Conservation (phyloP, 352 stramenopile species). For the Phytophthora pseudosyringae region DNA sequence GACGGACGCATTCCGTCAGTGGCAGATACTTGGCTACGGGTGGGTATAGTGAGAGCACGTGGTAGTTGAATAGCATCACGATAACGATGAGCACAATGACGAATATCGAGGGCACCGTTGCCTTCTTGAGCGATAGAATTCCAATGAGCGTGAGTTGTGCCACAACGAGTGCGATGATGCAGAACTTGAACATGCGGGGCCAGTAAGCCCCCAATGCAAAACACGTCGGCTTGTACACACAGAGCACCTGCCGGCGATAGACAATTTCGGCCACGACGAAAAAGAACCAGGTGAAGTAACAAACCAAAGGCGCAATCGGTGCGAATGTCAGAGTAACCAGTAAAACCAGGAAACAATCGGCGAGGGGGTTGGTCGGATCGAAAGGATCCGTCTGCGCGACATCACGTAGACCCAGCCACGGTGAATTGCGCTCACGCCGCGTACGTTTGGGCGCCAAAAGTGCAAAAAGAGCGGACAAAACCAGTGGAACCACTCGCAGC, state of each 20-base stretch:
- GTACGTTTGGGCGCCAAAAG: constrained; percentile 71
- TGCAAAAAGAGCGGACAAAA: constrained; percentile 55
- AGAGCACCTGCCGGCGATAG: constrained; percentile 74
- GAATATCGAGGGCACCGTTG: constrained; percentile 39
- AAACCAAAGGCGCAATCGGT: constrained; percentile 77
- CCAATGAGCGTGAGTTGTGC: constrained; percentile 80
- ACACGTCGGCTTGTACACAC: constrained; percentile 65
- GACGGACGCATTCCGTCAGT: constrained; percentile 58
- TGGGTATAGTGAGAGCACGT: constrained; percentile 62
- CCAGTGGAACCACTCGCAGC: constrained; percentile 59
- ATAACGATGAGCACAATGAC: constrained; percentile 41
- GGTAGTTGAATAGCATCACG: constrained; percentile 70
- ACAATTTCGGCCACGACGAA: constrained; percentile 74
- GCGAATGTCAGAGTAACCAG: constrained; percentile 83
- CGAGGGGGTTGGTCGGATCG: constrained; percentile 62
- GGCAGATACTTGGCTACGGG: constrained; percentile 66
- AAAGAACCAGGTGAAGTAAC: constrained; percentile 78
- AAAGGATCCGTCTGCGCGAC: constrained; percentile 62
- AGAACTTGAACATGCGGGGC: constrained; percentile 79
- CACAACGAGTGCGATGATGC: constrained; percentile 75
- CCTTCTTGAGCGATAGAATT: constrained; percentile 82
- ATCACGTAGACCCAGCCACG: constrained; percentile 63
- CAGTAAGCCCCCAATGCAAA: constrained; percentile 76
- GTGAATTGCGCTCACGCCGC: constrained; percentile 53
- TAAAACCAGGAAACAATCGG: constrained; percentile 72